These are phyloP conservation scores for Uromyces viciae-fabae DNA, from an alignment of 1,284 basidiomycete species.

Conservation along the genomic window DNA sequence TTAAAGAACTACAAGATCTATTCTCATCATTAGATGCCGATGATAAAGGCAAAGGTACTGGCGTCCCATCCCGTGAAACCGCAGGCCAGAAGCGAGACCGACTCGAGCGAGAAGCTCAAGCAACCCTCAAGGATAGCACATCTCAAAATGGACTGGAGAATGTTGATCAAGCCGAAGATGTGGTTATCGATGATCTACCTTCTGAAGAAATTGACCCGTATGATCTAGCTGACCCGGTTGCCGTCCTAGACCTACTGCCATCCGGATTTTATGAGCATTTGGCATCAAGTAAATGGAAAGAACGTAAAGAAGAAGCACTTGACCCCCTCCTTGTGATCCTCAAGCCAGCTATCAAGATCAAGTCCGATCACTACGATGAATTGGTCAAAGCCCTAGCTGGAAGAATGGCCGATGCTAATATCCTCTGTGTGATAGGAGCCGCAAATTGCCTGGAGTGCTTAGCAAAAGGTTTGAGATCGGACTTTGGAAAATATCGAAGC, in stretches of 20 bases:
- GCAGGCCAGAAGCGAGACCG: slow-evolving; percentile 70
- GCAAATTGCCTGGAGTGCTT: slow-evolving; percentile 80
- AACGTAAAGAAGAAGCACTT: slow-evolving; percentile 79
- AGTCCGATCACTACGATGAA: slow-evolving; percentile 66
- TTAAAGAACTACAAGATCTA: slow-evolving; percentile 87
- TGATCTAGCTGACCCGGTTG: slow-evolving; percentile 75
- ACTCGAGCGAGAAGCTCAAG: slow-evolving; percentile 50
- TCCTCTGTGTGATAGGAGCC: slow-evolving; percentile 88
- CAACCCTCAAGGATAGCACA: slow-evolving; percentile 51
- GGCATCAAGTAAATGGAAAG: slow-evolving; percentile 94
- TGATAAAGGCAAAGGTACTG: slow-evolving; percentile 72
- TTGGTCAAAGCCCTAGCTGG: slow-evolving; percentile 71
- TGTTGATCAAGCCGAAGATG: slow-evolving; percentile 53
- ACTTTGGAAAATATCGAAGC: slow-evolving; percentile 73
- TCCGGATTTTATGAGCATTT: slow-evolving; percentile 69
- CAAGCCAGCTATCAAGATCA: slow-evolving; percentile 72
- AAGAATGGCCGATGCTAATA: slow-evolving; percentile 87
- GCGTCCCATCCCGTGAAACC: slow-evolving; percentile 76
- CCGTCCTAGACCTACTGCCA: slow-evolving; percentile 72
- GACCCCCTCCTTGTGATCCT: slow-evolving; percentile 76
- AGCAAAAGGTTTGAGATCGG: slow-evolving; percentile 69
- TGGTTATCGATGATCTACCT: slow-evolving; percentile 54
- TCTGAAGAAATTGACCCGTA: slow-evolving; percentile 67
- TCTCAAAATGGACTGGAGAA: slow-evolving; percentile 57
- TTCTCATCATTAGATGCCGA: slow-evolving; percentile 80